Conservation (phyloP, 2,329 filamentous ascomycete species). For the Ambrosiella beaveri region DNA sequence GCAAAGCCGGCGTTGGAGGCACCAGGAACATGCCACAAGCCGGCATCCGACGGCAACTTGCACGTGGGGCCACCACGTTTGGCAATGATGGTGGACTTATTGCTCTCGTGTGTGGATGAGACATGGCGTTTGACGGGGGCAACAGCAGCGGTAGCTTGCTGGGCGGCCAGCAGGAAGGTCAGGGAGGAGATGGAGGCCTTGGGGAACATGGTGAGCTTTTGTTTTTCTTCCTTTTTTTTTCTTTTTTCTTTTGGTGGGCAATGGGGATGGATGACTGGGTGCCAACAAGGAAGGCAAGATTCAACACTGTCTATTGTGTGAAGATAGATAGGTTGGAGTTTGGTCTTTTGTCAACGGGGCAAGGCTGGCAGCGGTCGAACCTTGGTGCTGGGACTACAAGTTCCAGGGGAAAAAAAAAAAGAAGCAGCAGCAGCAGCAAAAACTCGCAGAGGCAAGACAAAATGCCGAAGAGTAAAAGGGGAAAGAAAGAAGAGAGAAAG, state of each 20-base stretch:
- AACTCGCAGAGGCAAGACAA: conserved; percentile 4
- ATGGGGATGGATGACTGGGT: neutral
- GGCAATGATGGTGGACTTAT: neutral
- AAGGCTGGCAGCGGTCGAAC: neutral
- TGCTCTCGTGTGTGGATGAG: conserved; percentile 12
- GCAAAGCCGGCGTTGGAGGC: conserved; percentile 58
- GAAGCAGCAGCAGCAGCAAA: neutral
- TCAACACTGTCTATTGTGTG: neutral
- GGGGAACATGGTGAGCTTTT: conserved; percentile 13
- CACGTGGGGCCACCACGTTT: conserved; percentile 26
- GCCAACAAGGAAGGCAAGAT: neutral
- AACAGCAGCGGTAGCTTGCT: conserved; percentile 8
- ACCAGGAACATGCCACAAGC: conserved; percentile 47
- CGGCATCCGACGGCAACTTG: conserved; percentile 46
- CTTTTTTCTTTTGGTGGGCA: neutral
- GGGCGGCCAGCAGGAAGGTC: conserved; percentile 15
- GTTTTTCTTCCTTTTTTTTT: neutral
- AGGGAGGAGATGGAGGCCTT: conserved; percentile 18
- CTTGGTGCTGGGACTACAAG: neutral
- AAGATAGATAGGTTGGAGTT: neutral
- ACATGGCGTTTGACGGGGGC: conserved; percentile 2
- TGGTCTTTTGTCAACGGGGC: neutral
- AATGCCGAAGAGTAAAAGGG: conserved; percentile 14
- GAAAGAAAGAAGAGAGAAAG: conserved; percentile 15
- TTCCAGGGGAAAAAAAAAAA: neutral